Base-by-base conservation (phyloP, 352 stramenopile genomes). In the Plasmopara viticola region DNA sequence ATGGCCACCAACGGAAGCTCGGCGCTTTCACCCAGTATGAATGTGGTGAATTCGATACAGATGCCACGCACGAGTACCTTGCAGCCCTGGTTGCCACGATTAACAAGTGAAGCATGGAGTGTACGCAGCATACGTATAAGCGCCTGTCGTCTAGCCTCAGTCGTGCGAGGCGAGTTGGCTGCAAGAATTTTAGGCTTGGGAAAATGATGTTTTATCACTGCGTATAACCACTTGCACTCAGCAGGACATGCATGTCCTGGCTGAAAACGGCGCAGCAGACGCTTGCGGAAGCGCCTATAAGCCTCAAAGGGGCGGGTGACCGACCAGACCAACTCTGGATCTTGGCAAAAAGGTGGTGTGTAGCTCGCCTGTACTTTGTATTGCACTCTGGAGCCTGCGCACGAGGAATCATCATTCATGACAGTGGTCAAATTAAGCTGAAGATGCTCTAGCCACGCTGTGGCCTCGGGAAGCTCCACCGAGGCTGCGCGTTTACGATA, bases 221-320 rank as follows among this genome's bases (percentile, higher is more conserved):
- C 51, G 40, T 71, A 62, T 18, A 71, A 58, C 63, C 63, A 71
- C n/a, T 57, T 60, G 51, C 58, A 71, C 51, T 72, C 63, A n/a
- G 63, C 59, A 25, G 53, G 47, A 31, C 63, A 72, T 44, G 46
- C 56, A 41, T 68, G 64, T 9, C 60, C 59, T 1, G 51, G 51
- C 39, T 62, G 51, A 20, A 72, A 18, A 6, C 51, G 14, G 0
- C 44, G 40, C 41, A 72, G 34, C 17, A 72, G 31, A 14, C 56
- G 64, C 40, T 66, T 64, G 39, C 78, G 74, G 46, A 86, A 78
- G 33, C 55, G 49, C 2, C 60, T 60, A 35, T 78, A 81, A 28
- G 68, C 72, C 1, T 82, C 62, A 31, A 74, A 79, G 8, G 59
- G 51, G 9, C 51, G 58, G 17, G 40, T 30, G 6, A 66, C 63